Evolutionary conservation across 495 filamentous ascomycete genomes (phyloP).

Genomic region (Penicillium subrubescens): DNA sequence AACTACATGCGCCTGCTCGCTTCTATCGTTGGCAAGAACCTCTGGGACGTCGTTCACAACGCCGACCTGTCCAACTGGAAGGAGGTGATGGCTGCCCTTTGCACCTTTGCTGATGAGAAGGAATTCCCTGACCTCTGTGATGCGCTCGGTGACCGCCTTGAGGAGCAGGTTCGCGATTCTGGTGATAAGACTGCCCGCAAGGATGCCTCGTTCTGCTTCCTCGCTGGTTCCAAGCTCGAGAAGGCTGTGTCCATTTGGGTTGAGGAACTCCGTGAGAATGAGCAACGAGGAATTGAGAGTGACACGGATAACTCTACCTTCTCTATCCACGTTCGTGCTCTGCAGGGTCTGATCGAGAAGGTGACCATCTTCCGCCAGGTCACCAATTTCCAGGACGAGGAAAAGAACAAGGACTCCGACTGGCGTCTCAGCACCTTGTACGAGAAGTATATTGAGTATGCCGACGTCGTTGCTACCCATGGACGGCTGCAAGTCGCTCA

Average conservation of each 20-base stretch:
- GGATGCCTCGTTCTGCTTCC: conserved; percentile 92
- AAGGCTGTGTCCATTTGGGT: conserved; percentile 96
- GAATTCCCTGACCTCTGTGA: conserved; percentile 98
- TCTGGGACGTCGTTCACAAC: conserved; percentile 98
- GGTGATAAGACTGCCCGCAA: conserved; percentile 64
- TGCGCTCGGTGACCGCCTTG: conserved; percentile 86
- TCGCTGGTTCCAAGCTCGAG: conserved; percentile 93
- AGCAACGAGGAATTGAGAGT: conserved; percentile 70
- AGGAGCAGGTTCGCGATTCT: conserved; percentile 61
- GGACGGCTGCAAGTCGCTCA: conserved; percentile 85
- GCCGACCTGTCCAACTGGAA: conserved; percentile 93
- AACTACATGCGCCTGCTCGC: conserved; percentile 92
- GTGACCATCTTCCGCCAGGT: conserved; percentile 96
- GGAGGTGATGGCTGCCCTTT: conserved; percentile 92
- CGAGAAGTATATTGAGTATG: conserved; percentile 95
- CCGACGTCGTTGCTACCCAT: conserved; percentile 89
- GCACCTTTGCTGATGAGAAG: conserved; percentile 86
- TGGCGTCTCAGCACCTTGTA: conserved; percentile 93
- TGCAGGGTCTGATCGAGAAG: conserved; percentile 97
- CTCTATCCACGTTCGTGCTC: conserved; percentile 83
- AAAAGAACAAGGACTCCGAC: conserved; percentile 64
- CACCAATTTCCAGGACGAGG: conserved; percentile 84
- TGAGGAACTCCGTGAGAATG: conserved; percentile 78
- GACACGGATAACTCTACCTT: conserved; percentile 74
- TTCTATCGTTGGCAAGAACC: conserved; percentile 91